Evolutionary conservation across 257 asterid species (phyloP).

Genomic region (Leonotis leonurus): DNA sequence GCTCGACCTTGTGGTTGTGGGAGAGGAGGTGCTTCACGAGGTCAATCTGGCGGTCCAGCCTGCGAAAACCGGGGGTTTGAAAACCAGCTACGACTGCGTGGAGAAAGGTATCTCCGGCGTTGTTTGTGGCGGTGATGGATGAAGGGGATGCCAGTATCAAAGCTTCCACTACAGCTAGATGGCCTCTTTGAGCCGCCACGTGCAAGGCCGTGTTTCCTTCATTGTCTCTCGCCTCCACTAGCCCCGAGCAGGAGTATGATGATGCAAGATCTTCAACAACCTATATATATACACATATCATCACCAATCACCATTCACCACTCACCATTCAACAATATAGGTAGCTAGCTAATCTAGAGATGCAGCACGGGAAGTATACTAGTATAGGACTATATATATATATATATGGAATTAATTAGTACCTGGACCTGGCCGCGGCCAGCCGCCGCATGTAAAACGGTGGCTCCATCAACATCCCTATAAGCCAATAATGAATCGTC

Average conservation of each 20-base stretch:
- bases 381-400: too few species aligned
- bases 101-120: conserved; percentile 68
- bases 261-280: conserved; percentile 55
- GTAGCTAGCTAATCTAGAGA: too few species aligned
- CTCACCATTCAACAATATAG: too few species aligned
- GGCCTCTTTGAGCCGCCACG: conserved; percentile 84
- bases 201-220: conserved; percentile 83
- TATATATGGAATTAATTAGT: background rate
- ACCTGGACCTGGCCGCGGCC: conserved; percentile 88
- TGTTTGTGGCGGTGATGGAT: conserved; percentile 37
- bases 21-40: conserved; percentile 57
- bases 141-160: conserved; percentile 60
- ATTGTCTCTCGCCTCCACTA: conserved; percentile 57
- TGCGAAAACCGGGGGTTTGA: conserved; percentile 75
- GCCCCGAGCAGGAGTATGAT: conserved; percentile 29
- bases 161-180: conserved; percentile 68
- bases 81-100: conserved; percentile 78
- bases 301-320: too few species aligned
- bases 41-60: conserved; percentile 68
- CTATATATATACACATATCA: conserved; percentile 17
- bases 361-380: too few species aligned
- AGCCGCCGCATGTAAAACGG: conserved; percentile 83
- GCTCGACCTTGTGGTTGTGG: conserved; percentile 35
- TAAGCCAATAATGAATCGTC: conserved; percentile 50
- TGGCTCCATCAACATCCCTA: conserved; percentile 69